A percentile compares a stretch with the other conserved stretches of the same genome.
Conservation (phyloP, 345 rosid genomes). For the Salix koriyanagi region DNA sequence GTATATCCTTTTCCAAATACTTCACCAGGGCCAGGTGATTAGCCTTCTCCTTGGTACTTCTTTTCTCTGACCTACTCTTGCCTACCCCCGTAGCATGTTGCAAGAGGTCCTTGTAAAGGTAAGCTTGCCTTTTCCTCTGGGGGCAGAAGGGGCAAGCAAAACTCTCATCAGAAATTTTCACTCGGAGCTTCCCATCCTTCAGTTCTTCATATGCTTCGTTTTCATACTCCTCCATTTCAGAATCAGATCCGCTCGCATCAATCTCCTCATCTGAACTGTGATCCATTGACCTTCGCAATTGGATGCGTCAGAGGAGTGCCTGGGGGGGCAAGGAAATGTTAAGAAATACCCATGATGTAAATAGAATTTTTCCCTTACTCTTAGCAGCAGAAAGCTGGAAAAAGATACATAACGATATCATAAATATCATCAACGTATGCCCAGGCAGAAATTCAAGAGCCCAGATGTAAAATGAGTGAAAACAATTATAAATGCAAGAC, state of each 20-base stretch:
- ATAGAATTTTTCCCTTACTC: background rate
- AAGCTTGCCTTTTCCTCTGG: constrained; percentile 60
- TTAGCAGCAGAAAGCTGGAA: background rate
- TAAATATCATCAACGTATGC: background rate
- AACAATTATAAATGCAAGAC: background rate
- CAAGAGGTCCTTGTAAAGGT: constrained; percentile 62
- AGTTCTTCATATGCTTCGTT: constrained; percentile 57
- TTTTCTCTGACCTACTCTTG: constrained; percentile 61
- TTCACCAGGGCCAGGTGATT: constrained; percentile 75
- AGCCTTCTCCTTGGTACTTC: constrained; percentile 70
- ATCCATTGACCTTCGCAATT: constrained; percentile 11
- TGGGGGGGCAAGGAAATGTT: background rate
- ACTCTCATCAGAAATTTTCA: constrained; percentile 49
- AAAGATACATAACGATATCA: background rate
- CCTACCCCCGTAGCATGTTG: constrained; percentile 99
- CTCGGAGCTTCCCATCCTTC: constrained; percentile 60
- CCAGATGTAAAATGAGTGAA: background rate
- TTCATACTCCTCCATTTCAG: constrained; percentile 46
- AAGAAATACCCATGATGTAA: background rate
- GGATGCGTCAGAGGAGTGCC: background rate
- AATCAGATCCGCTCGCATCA: constrained; percentile 36
- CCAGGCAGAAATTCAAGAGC: background rate
- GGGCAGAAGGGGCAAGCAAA: constrained; percentile 82
- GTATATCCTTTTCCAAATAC: constrained; percentile 61
- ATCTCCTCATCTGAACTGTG: constrained; percentile 24